phyloP scores from a whole-genome alignment of 2,329 filamentous ascomycete genomes.

The Colletotrichum filicis region DNA sequence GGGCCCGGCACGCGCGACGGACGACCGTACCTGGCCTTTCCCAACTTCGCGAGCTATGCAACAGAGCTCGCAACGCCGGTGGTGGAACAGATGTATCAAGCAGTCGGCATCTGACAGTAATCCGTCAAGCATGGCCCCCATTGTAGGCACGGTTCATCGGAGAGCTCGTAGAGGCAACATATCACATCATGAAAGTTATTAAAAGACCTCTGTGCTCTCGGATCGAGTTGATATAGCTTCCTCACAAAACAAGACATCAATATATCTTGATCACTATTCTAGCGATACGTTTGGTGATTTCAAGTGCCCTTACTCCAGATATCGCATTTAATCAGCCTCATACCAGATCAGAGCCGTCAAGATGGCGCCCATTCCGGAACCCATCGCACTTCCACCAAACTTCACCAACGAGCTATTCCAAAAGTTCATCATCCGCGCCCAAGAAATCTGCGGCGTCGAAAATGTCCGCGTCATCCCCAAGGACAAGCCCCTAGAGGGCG shows the following conservation, averaged over 20 bases:
- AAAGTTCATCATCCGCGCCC: conserved; percentile 36
- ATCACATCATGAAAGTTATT: background rate
- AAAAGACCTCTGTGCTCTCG: background rate
- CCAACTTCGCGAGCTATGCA: background rate
- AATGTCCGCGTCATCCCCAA: conserved; percentile 38
- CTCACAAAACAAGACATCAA: background rate
- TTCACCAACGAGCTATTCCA: conserved; percentile 37
- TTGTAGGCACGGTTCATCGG: background rate
- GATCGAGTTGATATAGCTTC: no score
- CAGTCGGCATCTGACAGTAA: background rate
- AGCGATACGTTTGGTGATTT: background rate
- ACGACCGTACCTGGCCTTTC: background rate
- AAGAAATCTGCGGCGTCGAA: conserved; percentile 38
- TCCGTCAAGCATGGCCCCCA: background rate
- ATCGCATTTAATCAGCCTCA: background rate
- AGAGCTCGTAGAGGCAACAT: background rate
- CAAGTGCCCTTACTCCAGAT: background rate
- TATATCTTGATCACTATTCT: background rate
- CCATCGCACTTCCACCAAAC: conserved; percentile 25
- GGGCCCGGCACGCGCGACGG: background rate
- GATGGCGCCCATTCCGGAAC: conserved; percentile 22
- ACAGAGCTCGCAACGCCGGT: background rate
- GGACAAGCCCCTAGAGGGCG: conserved; percentile 31
- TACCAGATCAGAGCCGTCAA: background rate
- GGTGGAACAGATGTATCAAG: background rate